Evolutionary conservation across 129 eudicot genomes (phyloP).

Genomic region (Dittrichia graveolens): DNA sequence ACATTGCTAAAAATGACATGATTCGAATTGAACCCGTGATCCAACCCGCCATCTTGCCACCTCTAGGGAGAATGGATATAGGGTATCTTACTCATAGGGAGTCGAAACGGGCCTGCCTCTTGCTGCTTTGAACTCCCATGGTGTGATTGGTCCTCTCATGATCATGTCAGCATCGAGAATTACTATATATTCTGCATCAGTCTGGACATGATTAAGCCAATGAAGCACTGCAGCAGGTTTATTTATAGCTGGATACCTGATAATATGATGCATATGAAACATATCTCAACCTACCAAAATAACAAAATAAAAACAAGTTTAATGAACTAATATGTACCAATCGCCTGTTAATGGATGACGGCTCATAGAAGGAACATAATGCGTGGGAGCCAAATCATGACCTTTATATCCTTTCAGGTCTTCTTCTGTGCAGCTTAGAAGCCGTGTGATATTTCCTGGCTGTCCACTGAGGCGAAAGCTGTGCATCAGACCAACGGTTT

Average conservation of each 20-base stretch:
- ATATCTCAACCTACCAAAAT: neutral
- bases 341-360: slow-evolving; percentile 91
- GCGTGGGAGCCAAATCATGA: slow-evolving; percentile 94
- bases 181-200: slow-evolving; percentile 87
- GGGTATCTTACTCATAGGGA: slow-evolving; percentile 77
- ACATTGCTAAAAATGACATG: neutral
- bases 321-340: slow-evolving; percentile 50
- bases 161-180: slow-evolving; percentile 98
- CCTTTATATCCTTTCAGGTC: slow-evolving; percentile 76
- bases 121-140: slow-evolving; percentile 94
- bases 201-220: slow-evolving; percentile 84
- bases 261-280: slow-evolving; percentile 20
- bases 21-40: neutral
- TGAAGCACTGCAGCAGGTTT: slow-evolving; percentile 96
- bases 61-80: slow-evolving; percentile 1
- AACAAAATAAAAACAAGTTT: neutral
- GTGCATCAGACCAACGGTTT: slow-evolving; percentile 90
- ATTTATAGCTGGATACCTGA: slow-evolving; percentile 97
- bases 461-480: slow-evolving; percentile 89
- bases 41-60: neutral
- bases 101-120: slow-evolving; percentile 90
- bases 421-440: slow-evolving; percentile 94
- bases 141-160: slow-evolving; percentile 95
- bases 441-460: slow-evolving; percentile 90
- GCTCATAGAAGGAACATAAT: slow-evolving; percentile 98